phyloP scores from a whole-genome alignment of 768 basidiomycete genomes.

The Amanita pallidorosea region DNA sequence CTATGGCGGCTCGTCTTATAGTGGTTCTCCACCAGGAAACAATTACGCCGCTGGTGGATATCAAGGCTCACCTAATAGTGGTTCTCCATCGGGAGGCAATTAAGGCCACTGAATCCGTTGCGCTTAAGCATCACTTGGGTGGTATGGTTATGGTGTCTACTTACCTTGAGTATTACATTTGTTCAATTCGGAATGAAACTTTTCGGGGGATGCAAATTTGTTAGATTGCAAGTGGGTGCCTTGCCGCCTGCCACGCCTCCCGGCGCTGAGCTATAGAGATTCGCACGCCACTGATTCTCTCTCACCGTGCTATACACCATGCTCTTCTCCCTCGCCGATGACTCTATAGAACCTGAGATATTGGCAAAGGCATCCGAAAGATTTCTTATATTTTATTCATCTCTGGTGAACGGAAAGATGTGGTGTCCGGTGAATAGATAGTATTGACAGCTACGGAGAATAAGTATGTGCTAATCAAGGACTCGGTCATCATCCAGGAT shows the following conservation, averaged over 20 bases:
- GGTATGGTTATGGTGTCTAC: not conserved
- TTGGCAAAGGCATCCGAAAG: constrained; percentile 32
- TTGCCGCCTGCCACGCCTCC: too few relatives aligned
- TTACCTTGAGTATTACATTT: not conserved
- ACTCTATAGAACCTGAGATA: constrained; percentile 22
- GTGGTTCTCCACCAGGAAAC: not conserved
- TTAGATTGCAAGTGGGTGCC: too few relatives aligned
- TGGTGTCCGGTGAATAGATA: constrained; percentile 73
- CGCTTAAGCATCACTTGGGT: not conserved
- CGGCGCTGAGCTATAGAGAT: too few relatives aligned
- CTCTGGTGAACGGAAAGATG: constrained; percentile 44
- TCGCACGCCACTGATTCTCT: not conserved
- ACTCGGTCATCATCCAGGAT: constrained; percentile 31
- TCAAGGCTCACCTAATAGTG: too few relatives aligned
- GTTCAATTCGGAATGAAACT: not conserved
- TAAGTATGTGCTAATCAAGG: not conserved
- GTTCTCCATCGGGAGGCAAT: not conserved
- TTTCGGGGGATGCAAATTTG: too few relatives aligned
- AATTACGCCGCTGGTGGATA: too few relatives aligned
- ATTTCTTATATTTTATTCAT: constrained; percentile 65
- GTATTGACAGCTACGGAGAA: constrained; percentile 11
- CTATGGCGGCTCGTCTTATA: not conserved
- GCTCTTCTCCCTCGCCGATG: constrained; percentile 36
- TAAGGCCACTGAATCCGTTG: not conserved
- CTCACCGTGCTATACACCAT: constrained; percentile 24